Conservation (phyloP, 2,329 filamentous ascomycete genomes). For the Chaetomiaceae sp. region DNA sequence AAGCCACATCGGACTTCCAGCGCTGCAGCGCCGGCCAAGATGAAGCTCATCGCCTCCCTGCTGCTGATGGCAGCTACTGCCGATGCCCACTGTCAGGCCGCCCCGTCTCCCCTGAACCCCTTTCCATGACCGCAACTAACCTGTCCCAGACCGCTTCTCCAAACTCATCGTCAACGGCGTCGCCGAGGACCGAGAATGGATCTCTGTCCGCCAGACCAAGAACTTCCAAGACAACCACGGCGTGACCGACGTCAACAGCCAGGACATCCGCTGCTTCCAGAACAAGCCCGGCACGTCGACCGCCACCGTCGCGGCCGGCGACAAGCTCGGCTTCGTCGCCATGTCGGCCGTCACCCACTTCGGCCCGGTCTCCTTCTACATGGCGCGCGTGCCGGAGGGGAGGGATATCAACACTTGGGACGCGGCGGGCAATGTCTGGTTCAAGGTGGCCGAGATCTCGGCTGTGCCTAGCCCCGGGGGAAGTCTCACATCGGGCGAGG, state of each 20-base stretch:
- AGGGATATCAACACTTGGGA: constrained; percentile 29
- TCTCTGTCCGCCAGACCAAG: constrained; percentile 34
- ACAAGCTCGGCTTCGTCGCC: constrained; percentile 18
- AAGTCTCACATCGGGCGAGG: constrained; percentile 1
- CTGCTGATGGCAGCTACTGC: constrained; percentile 16
- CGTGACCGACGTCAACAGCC: constrained; percentile 20
- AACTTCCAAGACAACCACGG: constrained; percentile 31
- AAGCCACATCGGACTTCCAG: background rate
- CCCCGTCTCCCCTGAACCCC: too few relatives aligned
- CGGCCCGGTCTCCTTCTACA: constrained; percentile 32
- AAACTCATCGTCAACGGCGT: constrained; percentile 30
- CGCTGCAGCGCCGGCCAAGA: background rate
- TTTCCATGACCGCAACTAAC: background rate
- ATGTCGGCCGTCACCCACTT: constrained; percentile 16
- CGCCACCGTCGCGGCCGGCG: constrained; percentile 30
- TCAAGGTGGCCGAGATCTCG: constrained; percentile 31
- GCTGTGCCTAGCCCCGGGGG: constrained; percentile 10
- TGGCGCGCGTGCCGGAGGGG: constrained; percentile 32
- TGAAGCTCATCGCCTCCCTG: constrained; percentile 14
- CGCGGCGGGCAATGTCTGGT: constrained; percentile 31
- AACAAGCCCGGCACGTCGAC: constrained; percentile 23
- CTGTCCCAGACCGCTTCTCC: constrained; percentile 30
- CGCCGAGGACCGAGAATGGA: constrained; percentile 30
- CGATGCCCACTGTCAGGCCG: constrained; percentile 16
- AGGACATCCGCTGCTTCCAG: constrained; percentile 26